These are phyloP conservation scores for Curvularia hawaiiensis DNA, from an alignment of 2,329 filamentous ascomycete species.

Conservation along the genomic window DNA sequence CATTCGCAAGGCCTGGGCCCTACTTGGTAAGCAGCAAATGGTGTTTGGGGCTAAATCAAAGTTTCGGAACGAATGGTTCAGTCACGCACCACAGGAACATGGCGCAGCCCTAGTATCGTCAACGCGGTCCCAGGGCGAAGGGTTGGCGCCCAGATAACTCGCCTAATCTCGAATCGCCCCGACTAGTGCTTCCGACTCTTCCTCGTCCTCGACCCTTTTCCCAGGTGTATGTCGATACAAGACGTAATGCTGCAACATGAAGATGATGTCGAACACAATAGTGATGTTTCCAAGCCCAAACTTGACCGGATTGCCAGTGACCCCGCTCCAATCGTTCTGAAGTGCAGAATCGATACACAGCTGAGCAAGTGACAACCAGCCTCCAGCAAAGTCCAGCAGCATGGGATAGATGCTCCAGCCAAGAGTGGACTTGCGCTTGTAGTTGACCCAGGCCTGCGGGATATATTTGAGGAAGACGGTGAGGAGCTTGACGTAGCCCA, in stretches of 20 bases:
- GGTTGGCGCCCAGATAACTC: background rate
- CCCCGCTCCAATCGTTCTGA: conserved; percentile 84
- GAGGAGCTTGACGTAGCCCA: conserved; percentile 87
- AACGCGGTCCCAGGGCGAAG: background rate
- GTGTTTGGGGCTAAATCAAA: background rate
- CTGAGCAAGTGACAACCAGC: conserved; percentile 80
- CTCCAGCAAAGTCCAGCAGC: conserved; percentile 80
- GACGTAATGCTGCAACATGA: conserved; percentile 87
- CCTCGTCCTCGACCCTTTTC: conserved; percentile 36
- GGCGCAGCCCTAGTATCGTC: background rate
- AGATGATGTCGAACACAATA: conserved; percentile 83
- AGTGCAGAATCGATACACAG: conserved; percentile 83
- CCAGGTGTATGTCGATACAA: conserved; percentile 61
- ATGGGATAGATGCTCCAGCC: conserved; percentile 91
- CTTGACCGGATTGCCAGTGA: conserved; percentile 92
- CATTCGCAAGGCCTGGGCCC: background rate
- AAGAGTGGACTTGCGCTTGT: conserved; percentile 78
- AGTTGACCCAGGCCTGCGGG: conserved; percentile 74
- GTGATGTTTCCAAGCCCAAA: conserved; percentile 84
- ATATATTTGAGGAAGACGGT: conserved; percentile 92
- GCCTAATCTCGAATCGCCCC: background rate
- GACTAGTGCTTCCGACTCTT: conserved; percentile 35
- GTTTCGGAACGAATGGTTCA: background rate
- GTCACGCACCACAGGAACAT: background rate
- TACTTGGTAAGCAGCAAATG: background rate